Conservation (phyloP, 2,329 filamentous ascomycete genomes). For the Fusarium sp. region DNA sequence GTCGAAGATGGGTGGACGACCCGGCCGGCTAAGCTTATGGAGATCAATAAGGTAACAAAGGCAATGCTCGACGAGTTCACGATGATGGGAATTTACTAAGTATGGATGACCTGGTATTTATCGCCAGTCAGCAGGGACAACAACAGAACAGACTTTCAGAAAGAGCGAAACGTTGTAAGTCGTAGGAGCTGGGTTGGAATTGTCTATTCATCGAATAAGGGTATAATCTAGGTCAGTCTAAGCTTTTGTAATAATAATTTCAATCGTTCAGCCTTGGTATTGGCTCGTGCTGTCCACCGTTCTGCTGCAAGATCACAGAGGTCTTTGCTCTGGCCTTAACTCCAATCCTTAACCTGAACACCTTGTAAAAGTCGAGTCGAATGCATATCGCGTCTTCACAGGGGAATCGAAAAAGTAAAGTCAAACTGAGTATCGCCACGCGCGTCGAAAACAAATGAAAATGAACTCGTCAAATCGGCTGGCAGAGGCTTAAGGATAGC, state of each 20-base stretch:
- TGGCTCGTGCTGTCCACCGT: not conserved
- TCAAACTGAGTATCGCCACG: constrained; percentile 40
- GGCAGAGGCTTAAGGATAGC: constrained; percentile 7
- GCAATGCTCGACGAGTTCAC: constrained; percentile 43
- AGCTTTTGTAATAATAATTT: constrained; percentile 8
- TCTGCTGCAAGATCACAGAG: constrained; percentile 1
- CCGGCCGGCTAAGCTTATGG: constrained; percentile 40
- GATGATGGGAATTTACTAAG: constrained; percentile 44
- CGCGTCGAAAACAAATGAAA: constrained; percentile 48
- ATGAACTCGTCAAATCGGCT: constrained; percentile 8
- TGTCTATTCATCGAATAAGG: constrained; percentile 5
- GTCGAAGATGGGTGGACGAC: constrained; percentile 46
- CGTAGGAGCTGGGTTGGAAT: constrained; percentile 3
- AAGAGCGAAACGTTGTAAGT: not conserved
- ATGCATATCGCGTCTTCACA: constrained; percentile 20
- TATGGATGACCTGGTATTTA: not conserved
- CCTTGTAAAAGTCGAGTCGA: constrained; percentile 17
- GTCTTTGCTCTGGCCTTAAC: constrained; percentile 6
- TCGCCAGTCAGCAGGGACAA: not conserved
- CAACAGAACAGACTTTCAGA: not conserved
- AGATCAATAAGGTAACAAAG: constrained; percentile 39
- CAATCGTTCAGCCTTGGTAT: constrained; percentile 3
- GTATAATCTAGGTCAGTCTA: constrained; percentile 45
- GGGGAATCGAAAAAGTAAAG: constrained; percentile 47
- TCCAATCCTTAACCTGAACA: constrained; percentile 19